These are phyloP conservation scores for Xylaria acuta DNA, from an alignment of 495 filamentous ascomycete species.

Conservation along the genomic window DNA sequence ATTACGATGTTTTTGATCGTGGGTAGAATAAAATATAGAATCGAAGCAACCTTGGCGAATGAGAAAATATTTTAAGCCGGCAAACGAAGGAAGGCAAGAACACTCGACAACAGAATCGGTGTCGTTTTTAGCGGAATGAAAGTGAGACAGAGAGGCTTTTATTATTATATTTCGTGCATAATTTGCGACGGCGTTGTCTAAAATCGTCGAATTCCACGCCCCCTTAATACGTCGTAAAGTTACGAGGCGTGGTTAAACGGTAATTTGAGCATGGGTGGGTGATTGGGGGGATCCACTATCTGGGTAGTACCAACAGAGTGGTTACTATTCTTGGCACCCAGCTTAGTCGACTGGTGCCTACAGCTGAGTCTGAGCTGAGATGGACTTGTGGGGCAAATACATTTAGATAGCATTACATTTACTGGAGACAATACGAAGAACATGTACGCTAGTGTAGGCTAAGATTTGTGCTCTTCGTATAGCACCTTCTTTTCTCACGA, in stretches of 20 bases:
- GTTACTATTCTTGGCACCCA: slow-evolving; percentile 13
- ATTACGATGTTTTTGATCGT: too few species aligned
- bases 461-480: background rate
- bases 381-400: background rate
- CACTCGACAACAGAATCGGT: background rate
- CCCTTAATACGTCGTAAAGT: background rate
- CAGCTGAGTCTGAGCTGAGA: background rate
- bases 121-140: background rate
- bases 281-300: background rate
- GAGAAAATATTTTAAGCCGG: background rate
- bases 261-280: background rate
- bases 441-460: too few species aligned
- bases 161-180: background rate
- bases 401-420: background rate
- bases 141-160: slow-evolving; percentile 2
- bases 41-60: background rate
- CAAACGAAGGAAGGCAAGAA: background rate
- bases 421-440: background rate
- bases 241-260: too few species aligned
- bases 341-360: background rate
- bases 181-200: background rate
- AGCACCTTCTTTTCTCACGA: too few species aligned
- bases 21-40: background rate
- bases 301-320: background rate
- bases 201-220: background rate